Percentiles rank a stretch among this genome's conserved stretches.
Conservation (phyloP, 2,329 filamentous ascomycete genomes). For the Colletotrichum somersetense region DNA sequence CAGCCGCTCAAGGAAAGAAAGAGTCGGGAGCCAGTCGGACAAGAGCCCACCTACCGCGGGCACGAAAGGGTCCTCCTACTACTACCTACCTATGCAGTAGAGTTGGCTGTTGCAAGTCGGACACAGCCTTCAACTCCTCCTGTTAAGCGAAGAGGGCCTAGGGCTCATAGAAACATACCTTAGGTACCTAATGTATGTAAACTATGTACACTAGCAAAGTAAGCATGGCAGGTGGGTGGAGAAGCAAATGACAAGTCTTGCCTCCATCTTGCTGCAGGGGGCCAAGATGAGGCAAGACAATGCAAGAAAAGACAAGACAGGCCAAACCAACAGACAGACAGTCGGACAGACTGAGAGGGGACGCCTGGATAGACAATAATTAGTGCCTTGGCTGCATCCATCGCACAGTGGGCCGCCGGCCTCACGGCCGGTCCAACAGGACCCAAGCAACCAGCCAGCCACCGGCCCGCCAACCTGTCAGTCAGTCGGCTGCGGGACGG, state of each 20-base stretch:
- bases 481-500: conserved; percentile 9
- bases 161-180: too few relatives aligned
- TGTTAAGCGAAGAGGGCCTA: background rate
- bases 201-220: background rate
- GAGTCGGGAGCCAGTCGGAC: background rate
- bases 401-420: conserved; percentile 7
- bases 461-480: too few relatives aligned
- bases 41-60: background rate
- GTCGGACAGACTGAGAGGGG: too few relatives aligned
- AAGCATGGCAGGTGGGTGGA: background rate
- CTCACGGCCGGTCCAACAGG: conserved; percentile 6
- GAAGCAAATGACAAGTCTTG: conserved; percentile 9
- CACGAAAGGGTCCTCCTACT: background rate
- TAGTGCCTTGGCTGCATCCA: background rate
- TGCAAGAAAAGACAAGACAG: background rate
- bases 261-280: background rate
- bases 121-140: too few relatives aligned
- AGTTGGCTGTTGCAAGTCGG: background rate
- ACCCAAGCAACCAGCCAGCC: background rate
- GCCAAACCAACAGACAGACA: conserved; percentile 26
- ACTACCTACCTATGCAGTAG: too few relatives aligned
- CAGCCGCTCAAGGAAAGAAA: background rate
- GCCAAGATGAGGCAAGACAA: background rate
- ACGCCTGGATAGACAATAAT: too few relatives aligned
- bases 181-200: too few relatives aligned